Evolutionary conservation across 2,329 filamentous ascomycete genomes (phyloP).

Genomic region (Pseudogymnoascus sp.): DNA sequence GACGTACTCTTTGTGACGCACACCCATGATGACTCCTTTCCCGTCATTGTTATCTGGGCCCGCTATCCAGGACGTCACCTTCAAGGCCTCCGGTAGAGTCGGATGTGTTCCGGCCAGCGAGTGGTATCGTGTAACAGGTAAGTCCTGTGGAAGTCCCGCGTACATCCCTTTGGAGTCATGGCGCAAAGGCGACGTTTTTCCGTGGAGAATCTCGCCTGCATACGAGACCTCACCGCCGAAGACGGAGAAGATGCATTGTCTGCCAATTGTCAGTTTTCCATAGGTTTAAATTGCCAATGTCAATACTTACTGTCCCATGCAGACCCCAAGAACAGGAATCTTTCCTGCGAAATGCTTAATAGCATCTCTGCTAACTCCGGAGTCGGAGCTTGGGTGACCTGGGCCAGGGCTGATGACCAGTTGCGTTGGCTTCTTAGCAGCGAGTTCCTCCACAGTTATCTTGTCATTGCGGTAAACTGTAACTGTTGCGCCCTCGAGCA

Average conservation of each 20-base stretch:
- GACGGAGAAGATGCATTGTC: slow-evolving; percentile 90
- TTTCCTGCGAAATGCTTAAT: slow-evolving; percentile 90
- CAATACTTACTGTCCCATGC: slow-evolving; percentile 80
- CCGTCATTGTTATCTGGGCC: slow-evolving; percentile 57
- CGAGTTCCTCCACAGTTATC: slow-evolving; percentile 76
- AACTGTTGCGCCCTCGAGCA: slow-evolving; percentile 88
- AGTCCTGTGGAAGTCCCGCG: slow-evolving; percentile 66
- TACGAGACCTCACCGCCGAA: slow-evolving; percentile 89
- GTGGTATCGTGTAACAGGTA: slow-evolving; percentile 92
- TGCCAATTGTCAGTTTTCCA: slow-evolving; percentile 30
- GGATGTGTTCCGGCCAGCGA: slow-evolving; percentile 88
- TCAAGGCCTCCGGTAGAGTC: slow-evolving; percentile 76
- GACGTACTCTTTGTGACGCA: slow-evolving; percentile 83
- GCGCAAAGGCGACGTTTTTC: slow-evolving; percentile 85
- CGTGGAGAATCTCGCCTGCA: slow-evolving; percentile 93
- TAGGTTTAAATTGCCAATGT: background rate
- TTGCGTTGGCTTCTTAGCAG: slow-evolving; percentile 81
- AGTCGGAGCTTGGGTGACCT: slow-evolving; percentile 85
- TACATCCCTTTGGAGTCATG: slow-evolving; percentile 95
- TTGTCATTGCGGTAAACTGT: slow-evolving; percentile 91
- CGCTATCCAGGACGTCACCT: slow-evolving; percentile 85
- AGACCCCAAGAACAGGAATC: slow-evolving; percentile 93
- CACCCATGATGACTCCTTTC: slow-evolving; percentile 90
- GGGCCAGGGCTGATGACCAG: slow-evolving; percentile 92
- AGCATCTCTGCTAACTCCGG: slow-evolving; percentile 86